Base-by-base conservation (phyloP, 352 stramenopile species). In the Globisporangium apiculatum region DNA sequence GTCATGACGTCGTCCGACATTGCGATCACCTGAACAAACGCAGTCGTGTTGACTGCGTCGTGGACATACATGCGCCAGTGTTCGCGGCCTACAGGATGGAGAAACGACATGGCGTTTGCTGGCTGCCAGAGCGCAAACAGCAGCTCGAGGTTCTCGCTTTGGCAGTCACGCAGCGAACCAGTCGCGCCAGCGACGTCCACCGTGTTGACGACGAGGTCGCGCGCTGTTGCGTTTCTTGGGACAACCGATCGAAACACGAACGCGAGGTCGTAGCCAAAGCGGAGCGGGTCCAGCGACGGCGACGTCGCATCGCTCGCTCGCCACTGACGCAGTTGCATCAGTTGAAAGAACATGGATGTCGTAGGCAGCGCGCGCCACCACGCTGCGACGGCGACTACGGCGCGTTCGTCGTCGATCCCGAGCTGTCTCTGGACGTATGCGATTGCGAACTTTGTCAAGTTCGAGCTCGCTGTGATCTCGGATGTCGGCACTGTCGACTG, bases 301-400 rank as follows among this genome's bases (percentile, higher is more conserved):
- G 62, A 41, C 5, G 50, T 1, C 17, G 45, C 45, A 49, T 8
- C 31, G n/a, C 36, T 53, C 5, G 61, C 41, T 12, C 60, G 71
- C 76, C 79, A 89, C 43, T 43, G 35, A 1, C 66, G 49, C 1
- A 81, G 43, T 62, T 87, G 67, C n/a, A 71, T 57, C 1, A 60
- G 60, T 31, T 82, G 75, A 37, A 78, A 86, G 51, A 76, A 89
- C 11, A 69, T 14, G 0, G 79, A 89, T 0, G 55, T 56, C 2
- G 57, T 53, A 0, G 75, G 72, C 0, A 79, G 10, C 14, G 59
- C 48, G 8, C 72, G 66, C 62, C 68, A 85, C 79, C 79, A 89
- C 7, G 51, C 50, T 0, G 69, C 71, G 8, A 85, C 63, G 4
- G 53, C 46, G 8, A 69, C 14, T 3, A 81, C 47, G 1, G 45